Conservation (phyloP, 1,139 yeast genomes). For the Blastobotrys elegans region DNA sequence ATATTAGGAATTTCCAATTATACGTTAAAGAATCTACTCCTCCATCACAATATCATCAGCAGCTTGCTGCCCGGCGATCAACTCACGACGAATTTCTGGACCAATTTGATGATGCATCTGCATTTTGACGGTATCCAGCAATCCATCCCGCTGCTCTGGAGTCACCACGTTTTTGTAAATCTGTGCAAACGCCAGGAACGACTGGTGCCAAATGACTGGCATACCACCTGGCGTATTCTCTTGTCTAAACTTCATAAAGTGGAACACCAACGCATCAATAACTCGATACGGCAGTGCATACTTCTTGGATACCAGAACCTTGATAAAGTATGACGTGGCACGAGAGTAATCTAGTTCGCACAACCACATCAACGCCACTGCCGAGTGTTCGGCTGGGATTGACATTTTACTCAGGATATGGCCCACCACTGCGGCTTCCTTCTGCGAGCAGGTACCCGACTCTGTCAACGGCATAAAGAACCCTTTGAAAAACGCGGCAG, state of each 20-base stretch:
- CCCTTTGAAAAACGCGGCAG: constrained; percentile 97
- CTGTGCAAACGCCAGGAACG: constrained; percentile 89
- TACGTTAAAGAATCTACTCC: not conserved
- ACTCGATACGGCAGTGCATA: constrained; percentile 97
- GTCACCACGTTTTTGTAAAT: constrained; percentile 95
- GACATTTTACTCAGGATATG: constrained; percentile 86
- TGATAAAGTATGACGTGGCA: constrained; percentile 83
- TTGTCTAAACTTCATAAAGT: constrained; percentile 75
- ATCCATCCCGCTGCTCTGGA: constrained; percentile 92
- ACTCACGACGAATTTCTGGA: constrained; percentile 91
- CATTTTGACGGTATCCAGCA: constrained; percentile 84
- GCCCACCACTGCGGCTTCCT: constrained; percentile 95
- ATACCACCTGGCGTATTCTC: constrained; percentile 51
- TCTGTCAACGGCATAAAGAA: constrained; percentile 83
- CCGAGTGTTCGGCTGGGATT: constrained; percentile 90
- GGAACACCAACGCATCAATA: constrained; percentile 90
- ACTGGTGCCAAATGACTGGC: constrained; percentile 97
- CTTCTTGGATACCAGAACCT: constrained; percentile 85
- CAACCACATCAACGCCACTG: constrained; percentile 86
- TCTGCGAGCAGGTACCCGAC: constrained; percentile 59
- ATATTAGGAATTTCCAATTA: not conserved
- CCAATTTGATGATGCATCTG: constrained; percentile 86
- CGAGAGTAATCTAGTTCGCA: constrained; percentile 73
- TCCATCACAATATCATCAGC: constrained; percentile 10
- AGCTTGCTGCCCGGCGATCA: constrained; percentile 70